Conservation (phyloP, 345 rosid species). For the Ricinus communis region DNA sequence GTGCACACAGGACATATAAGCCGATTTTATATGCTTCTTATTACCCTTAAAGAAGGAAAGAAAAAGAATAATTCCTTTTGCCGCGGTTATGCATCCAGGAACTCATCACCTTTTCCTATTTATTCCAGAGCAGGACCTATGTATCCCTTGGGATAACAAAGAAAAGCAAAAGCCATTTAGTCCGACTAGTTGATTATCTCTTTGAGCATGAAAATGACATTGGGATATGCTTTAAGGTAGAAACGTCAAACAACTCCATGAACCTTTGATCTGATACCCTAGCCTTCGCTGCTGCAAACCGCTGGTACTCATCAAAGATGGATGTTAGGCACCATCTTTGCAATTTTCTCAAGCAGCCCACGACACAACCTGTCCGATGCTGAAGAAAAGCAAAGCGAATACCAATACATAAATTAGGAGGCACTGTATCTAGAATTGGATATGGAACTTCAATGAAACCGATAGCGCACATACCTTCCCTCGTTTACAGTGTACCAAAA, state of each 20-base stretch:
- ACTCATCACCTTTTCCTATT: slow-evolving; percentile 46
- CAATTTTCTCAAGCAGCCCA: slow-evolving; percentile 89
- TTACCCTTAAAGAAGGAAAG: slow-evolving; percentile 15
- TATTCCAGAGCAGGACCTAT: slow-evolving; percentile 31
- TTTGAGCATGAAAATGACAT: slow-evolving; percentile 66
- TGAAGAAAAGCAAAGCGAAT: slow-evolving; percentile 28
- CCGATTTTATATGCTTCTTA: slow-evolving; percentile 1
- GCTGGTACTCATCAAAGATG: slow-evolving; percentile 80
- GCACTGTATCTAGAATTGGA: neutral
- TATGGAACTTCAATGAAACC: neutral
- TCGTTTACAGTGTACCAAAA: slow-evolving; percentile 85
- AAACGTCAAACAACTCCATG: slow-evolving; percentile 82
- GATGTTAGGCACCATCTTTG: slow-evolving; percentile 90
- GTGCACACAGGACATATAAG: slow-evolving; percentile 6
- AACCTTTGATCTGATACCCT: slow-evolving; percentile 91
- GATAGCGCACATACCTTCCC: slow-evolving; percentile 67
- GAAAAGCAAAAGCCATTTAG: slow-evolving; percentile 23
- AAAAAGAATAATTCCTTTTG: slow-evolving; percentile 31
- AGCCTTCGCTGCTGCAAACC: slow-evolving; percentile 92
- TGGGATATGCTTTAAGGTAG: slow-evolving; percentile 64
- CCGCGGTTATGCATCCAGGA: slow-evolving; percentile 32
- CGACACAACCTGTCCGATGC: slow-evolving; percentile 96
- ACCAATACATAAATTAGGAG: neutral
- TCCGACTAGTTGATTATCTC: slow-evolving; percentile 37
- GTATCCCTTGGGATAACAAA: slow-evolving; percentile 30